Percentiles rank a stretch among this genome's conserved stretches.
Conservation (phyloP, 306 rosid species). For the Cicer chorassanicum region DNA sequence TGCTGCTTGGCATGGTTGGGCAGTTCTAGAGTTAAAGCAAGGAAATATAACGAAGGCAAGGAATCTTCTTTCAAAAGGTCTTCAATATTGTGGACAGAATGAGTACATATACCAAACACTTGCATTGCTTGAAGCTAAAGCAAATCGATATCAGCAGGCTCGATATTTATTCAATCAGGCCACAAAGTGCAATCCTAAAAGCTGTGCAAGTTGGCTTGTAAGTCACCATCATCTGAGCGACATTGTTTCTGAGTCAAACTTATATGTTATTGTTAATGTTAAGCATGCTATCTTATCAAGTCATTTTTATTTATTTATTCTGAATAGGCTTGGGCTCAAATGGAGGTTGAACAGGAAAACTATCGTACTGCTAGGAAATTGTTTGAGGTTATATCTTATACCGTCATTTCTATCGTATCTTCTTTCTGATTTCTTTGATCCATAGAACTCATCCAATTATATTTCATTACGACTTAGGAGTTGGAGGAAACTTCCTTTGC, state of each 20-base stretch:
- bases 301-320: conserved; percentile 9
- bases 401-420: background rate
- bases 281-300: conserved; percentile 24
- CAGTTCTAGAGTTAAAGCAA: conserved; percentile 85
- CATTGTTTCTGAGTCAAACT: conserved; percentile 37
- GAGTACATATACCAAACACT: conserved; percentile 94
- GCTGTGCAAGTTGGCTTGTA: conserved; percentile 99
- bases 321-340: conserved; percentile 90
- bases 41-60: conserved; percentile 89
- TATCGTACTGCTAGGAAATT: conserved; percentile 68
- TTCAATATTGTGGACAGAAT: conserved; percentile 78
- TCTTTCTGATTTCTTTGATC: conserved; percentile 19
- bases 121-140: conserved; percentile 85
- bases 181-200: conserved; percentile 81
- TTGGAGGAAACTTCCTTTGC: background rate
- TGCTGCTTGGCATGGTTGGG: conserved; percentile 99
- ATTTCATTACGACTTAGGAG: conserved; percentile 8
- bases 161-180: conserved; percentile 85
- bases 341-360: conserved; percentile 89
- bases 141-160: conserved; percentile 85
- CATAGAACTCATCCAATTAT: conserved; percentile 17
- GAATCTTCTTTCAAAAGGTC: conserved; percentile 77
- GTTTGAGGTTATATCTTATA: conserved; percentile 71
- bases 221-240: conserved; percentile 49
- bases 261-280: background rate